A percentile compares a stretch with the other conserved stretches of the same genome.
These are phyloP conservation scores for Glarea lozoyensis DNA, from an alignment of 495 filamentous ascomycete genomes.

Conservation along the genomic window DNA sequence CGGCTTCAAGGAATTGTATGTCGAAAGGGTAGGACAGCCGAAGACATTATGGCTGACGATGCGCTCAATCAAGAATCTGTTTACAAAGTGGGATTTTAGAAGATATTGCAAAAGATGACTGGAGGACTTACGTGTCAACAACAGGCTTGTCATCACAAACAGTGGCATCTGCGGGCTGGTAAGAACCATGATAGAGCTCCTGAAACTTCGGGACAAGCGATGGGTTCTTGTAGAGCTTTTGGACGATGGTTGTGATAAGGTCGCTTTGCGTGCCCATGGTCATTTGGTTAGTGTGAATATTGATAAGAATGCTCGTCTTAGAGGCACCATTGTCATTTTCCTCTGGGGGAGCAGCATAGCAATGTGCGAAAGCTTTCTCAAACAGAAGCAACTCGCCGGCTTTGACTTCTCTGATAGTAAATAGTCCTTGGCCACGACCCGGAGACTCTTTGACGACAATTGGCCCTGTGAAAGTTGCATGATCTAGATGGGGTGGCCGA, in stretches of 20 bases:
- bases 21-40: constrained; percentile 15
- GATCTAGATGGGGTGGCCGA: constrained; percentile 29
- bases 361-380: constrained; percentile 43
- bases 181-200: constrained; percentile 34
- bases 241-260: constrained; percentile 30
- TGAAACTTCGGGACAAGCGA: constrained; percentile 29
- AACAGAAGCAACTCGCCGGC: constrained; percentile 45
- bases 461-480: constrained; percentile 32
- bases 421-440: constrained; percentile 33
- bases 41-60: constrained; percentile 30
- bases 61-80: constrained; percentile 26
- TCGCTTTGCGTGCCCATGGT: constrained; percentile 23
- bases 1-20: not conserved
- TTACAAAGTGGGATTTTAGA: not conserved
- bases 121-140: constrained; percentile 21
- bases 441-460: constrained; percentile 19
- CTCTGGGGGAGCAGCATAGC: constrained; percentile 16
- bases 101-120: not conserved
- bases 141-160: constrained; percentile 30
- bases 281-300: constrained; percentile 21
- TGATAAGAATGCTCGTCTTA: constrained; percentile 8
- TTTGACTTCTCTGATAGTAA: constrained; percentile 38
- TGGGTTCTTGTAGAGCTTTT: constrained; percentile 41
- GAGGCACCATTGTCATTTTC: not conserved
- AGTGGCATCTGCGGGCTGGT: constrained; percentile 21